Percentiles rank a stretch among this genome's conserved stretches.
Evolutionary conservation across 2,329 filamentous ascomycete genomes (phyloP).

Genomic region (Helicocarpus griseus): DNA sequence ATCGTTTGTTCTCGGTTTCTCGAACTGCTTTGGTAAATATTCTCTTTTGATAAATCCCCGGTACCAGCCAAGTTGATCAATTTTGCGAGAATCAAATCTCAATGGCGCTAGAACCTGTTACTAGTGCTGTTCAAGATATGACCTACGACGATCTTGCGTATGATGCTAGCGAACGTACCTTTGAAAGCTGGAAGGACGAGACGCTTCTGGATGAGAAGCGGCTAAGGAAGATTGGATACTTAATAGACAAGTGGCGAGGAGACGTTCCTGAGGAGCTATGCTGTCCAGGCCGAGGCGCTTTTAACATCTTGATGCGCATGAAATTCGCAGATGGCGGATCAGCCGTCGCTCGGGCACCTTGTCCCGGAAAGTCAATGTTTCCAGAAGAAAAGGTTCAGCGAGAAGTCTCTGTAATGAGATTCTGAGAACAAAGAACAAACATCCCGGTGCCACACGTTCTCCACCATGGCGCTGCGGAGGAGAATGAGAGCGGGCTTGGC

Average conservation of each 20-base stretch:
- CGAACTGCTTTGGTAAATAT: too few relatives aligned
- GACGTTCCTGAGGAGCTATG: conserved; percentile 11
- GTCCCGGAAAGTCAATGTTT: conserved; percentile 14
- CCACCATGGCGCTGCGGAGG: conserved; percentile 15
- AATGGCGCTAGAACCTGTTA: too few relatives aligned
- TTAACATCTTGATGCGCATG: conserved; percentile 17
- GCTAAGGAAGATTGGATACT: not conserved
- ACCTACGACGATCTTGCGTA: conserved; percentile 13
- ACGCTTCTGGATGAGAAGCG: not conserved
- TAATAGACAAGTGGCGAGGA: conserved; percentile 9
- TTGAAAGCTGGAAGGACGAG: conserved; percentile 6
- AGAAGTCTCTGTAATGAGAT: conserved; percentile 14
- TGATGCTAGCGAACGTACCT: conserved; percentile 9
- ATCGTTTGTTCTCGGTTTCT: too few relatives aligned
- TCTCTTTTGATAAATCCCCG: too few relatives aligned
- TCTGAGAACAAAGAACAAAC: conserved; percentile 10
- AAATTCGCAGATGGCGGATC: conserved; percentile 10
- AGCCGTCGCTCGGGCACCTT: conserved; percentile 16
- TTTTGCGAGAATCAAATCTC: too few relatives aligned
- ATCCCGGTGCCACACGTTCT: conserved; percentile 13
- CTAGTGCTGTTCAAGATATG: conserved; percentile 5
- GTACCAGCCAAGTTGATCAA: too few relatives aligned
- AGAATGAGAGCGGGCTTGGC: conserved; percentile 15
- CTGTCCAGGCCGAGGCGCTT: conserved; percentile 11
- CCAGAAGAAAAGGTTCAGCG: conserved; percentile 17